Evolutionary conservation across 139 green algal genomes (phyloP), one percentile per base, ranked within the genome.

Genomic region (Dunaliella primolecta): DNA sequence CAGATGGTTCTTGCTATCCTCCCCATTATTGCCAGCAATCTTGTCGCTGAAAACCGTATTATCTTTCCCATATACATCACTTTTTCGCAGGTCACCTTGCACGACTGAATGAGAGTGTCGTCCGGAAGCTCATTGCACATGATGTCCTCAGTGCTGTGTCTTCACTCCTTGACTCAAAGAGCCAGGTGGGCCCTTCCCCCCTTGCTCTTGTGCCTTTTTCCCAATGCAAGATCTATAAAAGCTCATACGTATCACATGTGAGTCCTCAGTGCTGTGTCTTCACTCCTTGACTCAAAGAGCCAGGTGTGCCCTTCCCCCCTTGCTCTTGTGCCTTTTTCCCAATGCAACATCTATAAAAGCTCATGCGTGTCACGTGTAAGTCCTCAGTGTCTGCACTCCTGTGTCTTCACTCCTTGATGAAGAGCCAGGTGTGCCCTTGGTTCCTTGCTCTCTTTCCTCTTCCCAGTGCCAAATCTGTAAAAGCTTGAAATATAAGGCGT

Each of bases 391-490:
- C n/a, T n/a, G n/a, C n/a, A n/a, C n/a, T n/a, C n/a, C 87, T 0
- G 64, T 95, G 7, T 34, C 76, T 27, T 72, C 78, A 11, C 90
- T 96, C 46, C 86, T 96, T 36, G 75, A 35, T 2, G 0, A 25
- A 21, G 1, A 84, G 55, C 37, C 76, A 79, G 29, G 72, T 71
- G 33, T 34, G n/a, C 85, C 77, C 27, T 15, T 32, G 77, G 7
- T 21, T 7, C 77, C 77, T 55, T n/a, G n/a, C n/a, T n/a, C n/a
- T n/a, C n/a, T n/a, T n/a, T n/a, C n/a, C n/a, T n/a, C n/a, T n/a
- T n/a, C n/a, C n/a, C n/a, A n/a, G n/a, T n/a, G n/a, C n/a, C n/a
- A n/a, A n/a, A n/a, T n/a, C n/a, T n/a, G n/a, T n/a, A n/a, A n/a
- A n/a, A n/a, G n/a, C n/a, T n/a, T 46, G 78, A 92, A 31, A 74